Evolutionary conservation across 2,329 filamentous ascomycete species (phyloP).

Genomic region (Hypoxylon sp.): DNA sequence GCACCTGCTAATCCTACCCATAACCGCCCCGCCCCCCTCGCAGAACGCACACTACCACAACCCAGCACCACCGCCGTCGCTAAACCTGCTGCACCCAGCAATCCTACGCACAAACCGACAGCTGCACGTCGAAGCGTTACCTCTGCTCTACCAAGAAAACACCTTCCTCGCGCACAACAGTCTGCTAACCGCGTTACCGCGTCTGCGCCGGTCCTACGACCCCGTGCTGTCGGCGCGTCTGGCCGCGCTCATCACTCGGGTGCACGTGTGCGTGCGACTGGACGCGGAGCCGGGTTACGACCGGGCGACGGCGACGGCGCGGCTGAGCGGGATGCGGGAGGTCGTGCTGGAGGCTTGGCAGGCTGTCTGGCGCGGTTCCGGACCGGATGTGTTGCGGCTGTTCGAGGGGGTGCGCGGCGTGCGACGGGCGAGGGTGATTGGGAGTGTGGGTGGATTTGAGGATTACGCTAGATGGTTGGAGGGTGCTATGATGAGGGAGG

Average conservation of each 20-base stretch:
- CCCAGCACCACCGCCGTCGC: slow-evolving; percentile 1
- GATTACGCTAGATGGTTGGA: slow-evolving; percentile 55
- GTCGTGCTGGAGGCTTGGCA: slow-evolving; percentile 53
- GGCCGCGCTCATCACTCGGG: slow-evolving; percentile 49
- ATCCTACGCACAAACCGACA: slow-evolving; percentile 54
- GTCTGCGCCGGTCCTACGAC: slow-evolving; percentile 49
- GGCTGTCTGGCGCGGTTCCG: slow-evolving; percentile 50
- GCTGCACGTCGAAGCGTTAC: slow-evolving; percentile 52
- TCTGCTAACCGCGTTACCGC: slow-evolving; percentile 53
- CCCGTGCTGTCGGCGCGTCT: slow-evolving; percentile 42
- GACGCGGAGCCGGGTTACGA: slow-evolving; percentile 51
- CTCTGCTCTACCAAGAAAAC: slow-evolving; percentile 55
- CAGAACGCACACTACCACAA: slow-evolving; percentile 7
- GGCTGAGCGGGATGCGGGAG: slow-evolving; percentile 51
- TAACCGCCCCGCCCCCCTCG: slow-evolving; percentile 25
- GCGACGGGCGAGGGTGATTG: slow-evolving; percentile 47
- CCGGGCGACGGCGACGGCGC: slow-evolving; percentile 42
- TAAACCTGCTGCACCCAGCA: slow-evolving; percentile 47
- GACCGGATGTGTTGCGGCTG: slow-evolving; percentile 48
- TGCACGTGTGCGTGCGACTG: slow-evolving; percentile 52
- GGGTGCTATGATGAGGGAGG: slow-evolving; percentile 47
- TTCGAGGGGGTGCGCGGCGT: slow-evolving; percentile 56
- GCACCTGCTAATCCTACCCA: slow-evolving; percentile 51
- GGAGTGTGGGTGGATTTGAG: slow-evolving; percentile 53
- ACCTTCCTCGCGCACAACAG: slow-evolving; percentile 54